phyloP scores from a whole-genome alignment of 2,329 filamentous ascomycete species.

The Phialemoniopsis sp. region DNA sequence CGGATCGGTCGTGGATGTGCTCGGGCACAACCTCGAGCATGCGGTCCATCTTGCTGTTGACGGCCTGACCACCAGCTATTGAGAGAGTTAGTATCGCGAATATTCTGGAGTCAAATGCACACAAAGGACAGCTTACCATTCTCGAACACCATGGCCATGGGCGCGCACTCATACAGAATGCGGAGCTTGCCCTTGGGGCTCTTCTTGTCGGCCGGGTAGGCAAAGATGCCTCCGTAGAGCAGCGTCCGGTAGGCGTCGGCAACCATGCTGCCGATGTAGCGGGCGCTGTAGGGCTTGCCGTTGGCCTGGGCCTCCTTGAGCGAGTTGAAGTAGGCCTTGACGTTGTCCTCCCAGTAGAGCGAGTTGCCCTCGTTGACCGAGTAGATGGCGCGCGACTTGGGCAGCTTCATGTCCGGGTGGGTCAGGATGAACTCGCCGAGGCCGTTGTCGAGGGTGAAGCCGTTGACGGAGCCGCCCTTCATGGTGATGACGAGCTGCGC shows the following conservation, averaged over 20 bases:
- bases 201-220: constrained; percentile 97
- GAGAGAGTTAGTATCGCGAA: constrained; percentile 2
- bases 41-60: constrained; percentile 86
- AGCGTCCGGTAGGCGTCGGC: constrained; percentile 96
- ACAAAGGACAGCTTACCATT: constrained; percentile 63
- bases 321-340: constrained; percentile 83
- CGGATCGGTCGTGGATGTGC: constrained; percentile 90
- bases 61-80: constrained; percentile 82
- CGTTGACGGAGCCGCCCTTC: constrained; percentile 87
- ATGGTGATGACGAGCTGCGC: constrained; percentile 96
- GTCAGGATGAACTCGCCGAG: constrained; percentile 98
- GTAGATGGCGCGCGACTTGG: constrained; percentile 80
- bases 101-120: background rate
- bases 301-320: constrained; percentile 71
- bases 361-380: constrained; percentile 99
- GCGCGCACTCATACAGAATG: constrained; percentile 96
- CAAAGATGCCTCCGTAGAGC: constrained; percentile 94
- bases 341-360: constrained; percentile 88
- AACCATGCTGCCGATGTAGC: constrained; percentile 98
- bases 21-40: constrained; percentile 89
- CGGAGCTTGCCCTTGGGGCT: constrained; percentile 96
- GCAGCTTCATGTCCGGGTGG: constrained; percentile 90
- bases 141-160: constrained; percentile 98
- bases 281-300: constrained; percentile 87
- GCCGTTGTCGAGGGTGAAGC: constrained; percentile 95